Evolutionary conservation across 257 asterid genomes (phyloP).

Genomic region (Ehretia macrophylla): DNA sequence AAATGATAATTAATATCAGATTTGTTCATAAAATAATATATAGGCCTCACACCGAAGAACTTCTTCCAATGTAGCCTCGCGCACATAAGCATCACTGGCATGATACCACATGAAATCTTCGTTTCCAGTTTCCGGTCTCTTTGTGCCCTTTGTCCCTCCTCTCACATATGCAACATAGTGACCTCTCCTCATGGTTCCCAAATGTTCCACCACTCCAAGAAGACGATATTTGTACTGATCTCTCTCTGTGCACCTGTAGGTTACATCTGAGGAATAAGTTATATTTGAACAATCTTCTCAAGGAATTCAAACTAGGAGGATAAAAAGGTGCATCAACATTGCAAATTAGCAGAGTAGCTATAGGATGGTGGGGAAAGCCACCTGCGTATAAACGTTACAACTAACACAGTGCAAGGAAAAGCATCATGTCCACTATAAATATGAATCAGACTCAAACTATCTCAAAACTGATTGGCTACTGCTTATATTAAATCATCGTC

Average conservation of each 20-base stretch:
- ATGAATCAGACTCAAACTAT: no score
- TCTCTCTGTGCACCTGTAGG: conserved; percentile 39
- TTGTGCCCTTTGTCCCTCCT: conserved; percentile 31
- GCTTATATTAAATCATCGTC: no score
- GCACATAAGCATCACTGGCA: conserved; percentile 71
- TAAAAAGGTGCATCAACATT: no score
- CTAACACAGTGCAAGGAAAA: no score
- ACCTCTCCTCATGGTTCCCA: conserved; percentile 84
- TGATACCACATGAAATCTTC: conserved; percentile 58
- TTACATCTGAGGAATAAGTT: neutral
- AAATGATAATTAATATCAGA: conserved; percentile 31
- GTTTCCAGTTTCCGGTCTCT: neutral
- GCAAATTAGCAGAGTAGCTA: no score
- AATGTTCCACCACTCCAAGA: conserved; percentile 83
- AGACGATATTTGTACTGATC: conserved; percentile 39
- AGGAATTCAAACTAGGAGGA: no score
- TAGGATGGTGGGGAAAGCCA: no score
- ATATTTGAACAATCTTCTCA: no score
- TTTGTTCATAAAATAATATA: conserved; percentile 71
- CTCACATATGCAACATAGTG: conserved; percentile 81
- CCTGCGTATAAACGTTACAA: no score
- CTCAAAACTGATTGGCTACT: no score
- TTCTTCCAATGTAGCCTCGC: conserved; percentile 56
- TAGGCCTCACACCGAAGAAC: conserved; percentile 73
- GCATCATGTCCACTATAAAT: no score